These are phyloP conservation scores for Gaultheria prostrata DNA, from an alignment of 148 eudicot genomes.

Conservation along the genomic window DNA sequence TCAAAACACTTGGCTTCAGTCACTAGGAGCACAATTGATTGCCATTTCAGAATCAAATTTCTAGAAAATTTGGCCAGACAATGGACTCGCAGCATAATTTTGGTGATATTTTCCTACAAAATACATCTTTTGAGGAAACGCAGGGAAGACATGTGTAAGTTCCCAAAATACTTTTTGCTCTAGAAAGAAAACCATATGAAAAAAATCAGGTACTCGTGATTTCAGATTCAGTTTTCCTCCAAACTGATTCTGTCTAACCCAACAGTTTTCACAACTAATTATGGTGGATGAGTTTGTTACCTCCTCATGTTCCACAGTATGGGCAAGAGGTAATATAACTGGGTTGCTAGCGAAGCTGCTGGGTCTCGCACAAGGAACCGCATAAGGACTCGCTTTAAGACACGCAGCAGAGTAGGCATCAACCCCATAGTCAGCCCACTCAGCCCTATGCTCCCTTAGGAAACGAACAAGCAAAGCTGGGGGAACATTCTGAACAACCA, in stretches of 20 bases:
- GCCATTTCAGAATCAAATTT: not conserved
- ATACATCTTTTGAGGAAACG: not conserved
- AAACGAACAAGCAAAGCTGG: conserved; percentile 62
- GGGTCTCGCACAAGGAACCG: conserved; percentile 46
- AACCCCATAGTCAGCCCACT: conserved; percentile 62
- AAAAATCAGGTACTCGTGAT: not conserved
- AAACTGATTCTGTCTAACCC: not conserved
- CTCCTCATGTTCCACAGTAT: conserved; percentile 61
- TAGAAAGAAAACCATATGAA: not conserved
- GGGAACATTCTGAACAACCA: conserved; percentile 47
- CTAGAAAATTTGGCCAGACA: not conserved
- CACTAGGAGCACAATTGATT: not conserved
- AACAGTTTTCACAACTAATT: not conserved
- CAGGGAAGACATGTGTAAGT: not conserved
- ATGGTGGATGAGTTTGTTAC: conserved; percentile 22
- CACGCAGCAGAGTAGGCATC: conserved; percentile 64
- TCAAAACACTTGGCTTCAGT: not conserved
- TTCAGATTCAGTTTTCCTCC: not conserved
- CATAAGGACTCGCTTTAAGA: conserved; percentile 48
- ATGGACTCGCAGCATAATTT: not conserved
- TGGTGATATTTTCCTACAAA: not conserved
- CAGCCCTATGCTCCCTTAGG: conserved; percentile 62
- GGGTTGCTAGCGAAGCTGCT: conserved; percentile 50
- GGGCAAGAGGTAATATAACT: conserved; percentile 54
- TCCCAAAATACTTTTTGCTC: not conserved